A percentile compares a stretch with the other conserved stretches of the same genome.
Conservation (phyloP, 768 basidiomycete species). For the Suillus ampliporus region DNA sequence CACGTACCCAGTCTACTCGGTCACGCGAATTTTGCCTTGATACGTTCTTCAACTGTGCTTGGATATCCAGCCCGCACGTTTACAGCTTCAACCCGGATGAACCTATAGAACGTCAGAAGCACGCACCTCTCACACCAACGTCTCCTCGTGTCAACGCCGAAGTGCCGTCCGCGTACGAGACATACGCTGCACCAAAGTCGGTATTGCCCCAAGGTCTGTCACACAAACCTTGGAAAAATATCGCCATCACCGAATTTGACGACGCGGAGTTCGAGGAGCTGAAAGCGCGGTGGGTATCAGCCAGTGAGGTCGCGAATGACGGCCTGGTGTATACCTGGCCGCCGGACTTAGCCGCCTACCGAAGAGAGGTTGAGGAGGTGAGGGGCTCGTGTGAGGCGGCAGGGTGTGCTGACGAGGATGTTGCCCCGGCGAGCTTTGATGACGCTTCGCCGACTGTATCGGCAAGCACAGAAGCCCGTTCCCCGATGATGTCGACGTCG, state of each 20-base stretch:
- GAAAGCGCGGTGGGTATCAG: neutral
- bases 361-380: neutral
- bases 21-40: constrained; percentile 54
- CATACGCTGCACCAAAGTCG: constrained; percentile 8
- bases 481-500: constrained; percentile 13
- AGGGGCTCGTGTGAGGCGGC: neutral
- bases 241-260: constrained; percentile 34
- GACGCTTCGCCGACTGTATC: constrained; percentile 20
- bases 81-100: constrained; percentile 28
- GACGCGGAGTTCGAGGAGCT: constrained; percentile 24
- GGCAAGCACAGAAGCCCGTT: constrained; percentile 12
- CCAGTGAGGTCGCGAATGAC: constrained; percentile 1
- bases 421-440: constrained; percentile 16
- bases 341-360: constrained; percentile 15
- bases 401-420: constrained; percentile 8
- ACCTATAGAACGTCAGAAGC: constrained; percentile 18
- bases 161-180: neutral
- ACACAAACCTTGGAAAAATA: constrained; percentile 36
- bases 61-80: constrained; percentile 38
- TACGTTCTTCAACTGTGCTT: constrained; percentile 46
- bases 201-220: neutral
- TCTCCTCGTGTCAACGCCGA: neutral
- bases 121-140: neutral
- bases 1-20: neutral
- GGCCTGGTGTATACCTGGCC: constrained; percentile 30